Conservation (phyloP, 228 moss, liverwort and hornwort species). For the Sphagnum magellanicum region DNA sequence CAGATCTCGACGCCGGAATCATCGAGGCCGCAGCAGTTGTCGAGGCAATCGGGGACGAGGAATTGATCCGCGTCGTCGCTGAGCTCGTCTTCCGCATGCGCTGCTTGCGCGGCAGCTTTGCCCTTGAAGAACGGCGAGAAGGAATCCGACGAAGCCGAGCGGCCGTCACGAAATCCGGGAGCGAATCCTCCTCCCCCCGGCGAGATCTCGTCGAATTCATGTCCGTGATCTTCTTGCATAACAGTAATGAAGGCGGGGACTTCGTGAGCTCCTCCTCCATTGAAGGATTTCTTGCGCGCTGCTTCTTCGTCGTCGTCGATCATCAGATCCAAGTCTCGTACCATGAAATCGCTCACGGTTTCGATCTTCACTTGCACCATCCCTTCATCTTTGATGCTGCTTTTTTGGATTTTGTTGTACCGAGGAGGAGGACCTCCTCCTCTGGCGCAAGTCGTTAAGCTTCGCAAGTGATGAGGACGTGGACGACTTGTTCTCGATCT, state of each 20-base stretch:
- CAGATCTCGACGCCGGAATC: slow-evolving; percentile 15
- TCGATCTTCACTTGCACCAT: slow-evolving; percentile 16
- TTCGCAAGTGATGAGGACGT: slow-evolving; percentile 22
- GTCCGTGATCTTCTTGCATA: slow-evolving; percentile 36
- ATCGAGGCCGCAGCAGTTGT: slow-evolving; percentile 16
- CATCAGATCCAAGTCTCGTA: neutral
- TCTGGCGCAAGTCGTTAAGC: neutral
- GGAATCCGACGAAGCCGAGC: slow-evolving; percentile 15
- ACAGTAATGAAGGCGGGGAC: slow-evolving; percentile 58
- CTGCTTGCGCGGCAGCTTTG: slow-evolving; percentile 26
- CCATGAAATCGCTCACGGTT: neutral
- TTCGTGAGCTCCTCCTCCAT: slow-evolving; percentile 13
- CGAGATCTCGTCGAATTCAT: neutral
- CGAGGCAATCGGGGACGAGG: slow-evolving; percentile 29
- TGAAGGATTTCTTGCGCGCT: neutral
- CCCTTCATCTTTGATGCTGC: slow-evolving; percentile 1
- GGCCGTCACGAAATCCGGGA: slow-evolving; percentile 42
- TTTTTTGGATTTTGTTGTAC: slow-evolving; percentile 1
- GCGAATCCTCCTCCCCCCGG: neutral
- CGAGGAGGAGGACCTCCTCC: neutral
- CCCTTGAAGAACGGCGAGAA: slow-evolving; percentile 51
- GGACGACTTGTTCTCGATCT: slow-evolving; percentile 41
- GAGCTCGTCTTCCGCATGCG: slow-evolving; percentile 26
- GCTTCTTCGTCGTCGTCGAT: slow-evolving; percentile 4
- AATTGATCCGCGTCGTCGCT: slow-evolving; percentile 42